These are phyloP conservation scores for Phytophthora pisi DNA, from an alignment of 352 stramenopile species.

Conservation along the genomic window DNA sequence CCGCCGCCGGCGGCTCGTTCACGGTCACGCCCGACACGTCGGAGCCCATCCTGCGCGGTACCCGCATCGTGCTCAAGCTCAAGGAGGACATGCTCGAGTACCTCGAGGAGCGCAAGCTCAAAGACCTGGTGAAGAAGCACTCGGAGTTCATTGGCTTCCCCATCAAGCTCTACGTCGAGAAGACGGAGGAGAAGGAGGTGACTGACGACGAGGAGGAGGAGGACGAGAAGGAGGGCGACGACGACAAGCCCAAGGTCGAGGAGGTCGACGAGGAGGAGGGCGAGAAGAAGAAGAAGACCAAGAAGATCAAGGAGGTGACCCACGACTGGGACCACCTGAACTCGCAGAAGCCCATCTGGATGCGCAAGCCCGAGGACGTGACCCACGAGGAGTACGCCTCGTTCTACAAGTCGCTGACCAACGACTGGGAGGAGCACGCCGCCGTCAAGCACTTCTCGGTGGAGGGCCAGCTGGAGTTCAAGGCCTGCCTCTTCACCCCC, in stretches of 20 bases:
- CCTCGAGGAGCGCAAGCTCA: constrained; percentile 98
- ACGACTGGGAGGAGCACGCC: constrained; percentile 99
- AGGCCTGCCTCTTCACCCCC: constrained; percentile 97
- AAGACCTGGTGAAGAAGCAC: constrained; percentile 99
- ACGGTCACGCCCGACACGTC: constrained; percentile 93
- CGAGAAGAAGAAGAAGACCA: constrained; percentile 98
- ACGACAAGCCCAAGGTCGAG: constrained; percentile 98
- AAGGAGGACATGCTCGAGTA: constrained; percentile 99
- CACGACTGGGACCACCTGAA: constrained; percentile 99
- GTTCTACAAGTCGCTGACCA: constrained; percentile 99
- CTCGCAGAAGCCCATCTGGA: constrained; percentile 99
- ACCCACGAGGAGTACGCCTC: constrained; percentile 99
- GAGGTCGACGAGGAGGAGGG: constrained; percentile 97
- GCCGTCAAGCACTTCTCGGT: constrained; percentile 99
- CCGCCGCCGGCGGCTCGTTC: constrained; percentile 97
- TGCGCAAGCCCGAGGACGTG: constrained; percentile 99
- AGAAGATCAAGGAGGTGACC: constrained; percentile 97
- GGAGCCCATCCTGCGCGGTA: constrained; percentile 91
- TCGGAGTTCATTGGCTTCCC: constrained; percentile 99
- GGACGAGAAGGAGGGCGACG: constrained; percentile 93
- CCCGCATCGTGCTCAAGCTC: constrained; percentile 96
- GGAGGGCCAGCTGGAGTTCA: constrained; percentile 99
- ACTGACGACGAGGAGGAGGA: constrained; percentile 99
- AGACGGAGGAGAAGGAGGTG: constrained; percentile 99
- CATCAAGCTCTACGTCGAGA: constrained; percentile 99